Evolutionary conservation across 805 yeast species (phyloP), one percentile per base, ranked within the genome.

Genomic region (Monosporozyma aerobia): DNA sequence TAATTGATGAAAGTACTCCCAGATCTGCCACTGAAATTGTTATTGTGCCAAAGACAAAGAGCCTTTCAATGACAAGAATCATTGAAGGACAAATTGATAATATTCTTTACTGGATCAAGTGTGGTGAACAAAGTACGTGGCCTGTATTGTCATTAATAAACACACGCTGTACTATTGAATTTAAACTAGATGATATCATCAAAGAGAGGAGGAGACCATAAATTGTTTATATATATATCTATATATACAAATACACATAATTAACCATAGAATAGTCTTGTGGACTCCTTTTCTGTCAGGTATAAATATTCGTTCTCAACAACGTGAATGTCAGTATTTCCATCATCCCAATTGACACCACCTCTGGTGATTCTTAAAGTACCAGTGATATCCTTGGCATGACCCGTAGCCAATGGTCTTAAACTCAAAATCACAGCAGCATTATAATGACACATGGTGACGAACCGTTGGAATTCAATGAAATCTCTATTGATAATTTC

Each of bases 91-190:
- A 83, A 60, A 77, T 84, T 63, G 85, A 81, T 53, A 90, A 88
- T 65, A 84, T 90, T 23, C 85, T 89, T 5, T 88, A 89, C 63
- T 92, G 97, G 95, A 81, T 90, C 13, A 72, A 78, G 50, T 88
- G 90, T 33, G 99, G 99, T 5, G 97, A 92, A 67, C 75, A 85
- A 57, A 85, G 96, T 45, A 89, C 90, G 1, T 94, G 98, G 98
- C 95, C 96, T 1, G 78, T 88, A 50, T 74, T 88, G 55, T 88
- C 96, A 0, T 72, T 90, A 39, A 73, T 94, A 32, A 83, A 90
- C 81, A 85, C 96, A 1, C 74, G 99, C 47, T 87, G 97, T 61
- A 82, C 90, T 1, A 85, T 92, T 51, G 99, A 92, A 72, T 88
- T 85, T 69, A 85, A 90, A 27, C 73, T 92, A 52, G 96, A 90